Evolutionary conservation across 2,329 filamentous ascomycete genomes (phyloP).

Genomic region (Elsinoe batatas): DNA sequence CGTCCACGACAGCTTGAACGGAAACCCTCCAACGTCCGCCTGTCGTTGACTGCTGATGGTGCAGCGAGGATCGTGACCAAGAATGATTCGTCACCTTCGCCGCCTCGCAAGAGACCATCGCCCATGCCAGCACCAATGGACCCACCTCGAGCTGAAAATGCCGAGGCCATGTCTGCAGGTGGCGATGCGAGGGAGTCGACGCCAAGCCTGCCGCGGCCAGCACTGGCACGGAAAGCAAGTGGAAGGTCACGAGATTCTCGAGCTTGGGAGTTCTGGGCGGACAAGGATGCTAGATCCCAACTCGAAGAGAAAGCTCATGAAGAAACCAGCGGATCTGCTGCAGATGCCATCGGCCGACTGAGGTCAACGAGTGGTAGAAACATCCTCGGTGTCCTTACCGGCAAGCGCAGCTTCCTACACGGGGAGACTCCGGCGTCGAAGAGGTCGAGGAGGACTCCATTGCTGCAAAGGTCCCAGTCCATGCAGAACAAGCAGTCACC

Average conservation of each 20-base stretch:
- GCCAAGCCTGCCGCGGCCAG: conserved; percentile 49
- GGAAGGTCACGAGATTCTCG: conserved; percentile 72
- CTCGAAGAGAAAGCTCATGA: conserved; percentile 72
- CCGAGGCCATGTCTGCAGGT: conserved; percentile 18
- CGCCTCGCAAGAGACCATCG: conserved; percentile 33
- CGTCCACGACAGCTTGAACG: conserved; percentile 19
- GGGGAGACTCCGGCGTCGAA: conserved; percentile 20
- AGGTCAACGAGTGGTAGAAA: conserved; percentile 56
- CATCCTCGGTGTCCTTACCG: conserved; percentile 43
- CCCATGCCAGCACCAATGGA: conserved; percentile 40
- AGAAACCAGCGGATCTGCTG: conserved; percentile 67
- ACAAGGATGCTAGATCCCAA: conserved; percentile 67
- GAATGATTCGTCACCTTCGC: conserved; percentile 60
- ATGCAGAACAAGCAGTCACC: conserved; percentile 24
- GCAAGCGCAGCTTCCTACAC: conserved; percentile 50
- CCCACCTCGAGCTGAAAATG: conserved; percentile 34
- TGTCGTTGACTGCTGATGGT: conserved; percentile 79
- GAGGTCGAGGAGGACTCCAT: conserved; percentile 38
- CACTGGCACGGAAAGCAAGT: conserved; percentile 36
- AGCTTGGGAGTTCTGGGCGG: conserved; percentile 85
- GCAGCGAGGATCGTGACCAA: conserved; percentile 75
- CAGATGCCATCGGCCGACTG: conserved; percentile 71
- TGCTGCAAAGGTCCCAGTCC: conserved; percentile 25
- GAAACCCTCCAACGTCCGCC: conserved; percentile 50
- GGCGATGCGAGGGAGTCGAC: conserved; percentile 40